Conservation (phyloP, 1,139 yeast genomes). For the Pneumocystis murina region DNA sequence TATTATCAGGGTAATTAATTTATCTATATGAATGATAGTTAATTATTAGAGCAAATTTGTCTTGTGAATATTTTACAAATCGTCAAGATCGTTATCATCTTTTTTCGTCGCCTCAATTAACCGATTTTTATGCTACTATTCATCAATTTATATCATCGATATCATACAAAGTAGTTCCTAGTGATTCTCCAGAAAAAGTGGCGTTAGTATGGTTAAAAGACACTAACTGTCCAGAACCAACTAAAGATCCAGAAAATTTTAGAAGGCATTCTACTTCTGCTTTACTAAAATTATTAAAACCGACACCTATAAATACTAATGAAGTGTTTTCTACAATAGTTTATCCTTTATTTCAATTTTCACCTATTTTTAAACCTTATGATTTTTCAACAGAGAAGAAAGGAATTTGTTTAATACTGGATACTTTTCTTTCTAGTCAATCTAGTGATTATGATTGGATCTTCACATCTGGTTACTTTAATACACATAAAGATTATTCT, state of each 20-base stretch:
- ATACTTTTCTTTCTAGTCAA: constrained; percentile 37
- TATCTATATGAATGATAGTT: not conserved
- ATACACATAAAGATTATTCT: constrained; percentile 65
- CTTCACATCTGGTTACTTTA: constrained; percentile 94
- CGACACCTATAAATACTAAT: constrained; percentile 7
- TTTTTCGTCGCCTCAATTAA: constrained; percentile 40
- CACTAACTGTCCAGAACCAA: constrained; percentile 49
- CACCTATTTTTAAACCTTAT: constrained; percentile 49
- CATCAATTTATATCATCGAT: constrained; percentile 53
- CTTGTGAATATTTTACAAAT: constrained; percentile 84
- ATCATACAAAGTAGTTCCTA: constrained; percentile 47
- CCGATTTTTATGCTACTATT: constrained; percentile 58
- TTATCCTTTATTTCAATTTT: constrained; percentile 82
- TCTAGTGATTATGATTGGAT: constrained; percentile 57
- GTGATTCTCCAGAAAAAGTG: not conserved
- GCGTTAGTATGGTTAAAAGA: not conserved
- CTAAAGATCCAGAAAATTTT: constrained; percentile 41
- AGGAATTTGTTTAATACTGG: constrained; percentile 22
- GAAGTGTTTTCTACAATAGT: constrained; percentile 31
- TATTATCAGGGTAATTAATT: constrained; percentile 45
- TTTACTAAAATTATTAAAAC: constrained; percentile 7
- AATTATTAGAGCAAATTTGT: constrained; percentile 49
- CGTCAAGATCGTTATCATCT: constrained; percentile 86
- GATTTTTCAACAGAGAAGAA: constrained; percentile 70
- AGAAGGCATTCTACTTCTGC: constrained; percentile 41